Conservation (phyloP, 2,329 filamentous ascomycete species). For the Leptographium galeiforme region DNA sequence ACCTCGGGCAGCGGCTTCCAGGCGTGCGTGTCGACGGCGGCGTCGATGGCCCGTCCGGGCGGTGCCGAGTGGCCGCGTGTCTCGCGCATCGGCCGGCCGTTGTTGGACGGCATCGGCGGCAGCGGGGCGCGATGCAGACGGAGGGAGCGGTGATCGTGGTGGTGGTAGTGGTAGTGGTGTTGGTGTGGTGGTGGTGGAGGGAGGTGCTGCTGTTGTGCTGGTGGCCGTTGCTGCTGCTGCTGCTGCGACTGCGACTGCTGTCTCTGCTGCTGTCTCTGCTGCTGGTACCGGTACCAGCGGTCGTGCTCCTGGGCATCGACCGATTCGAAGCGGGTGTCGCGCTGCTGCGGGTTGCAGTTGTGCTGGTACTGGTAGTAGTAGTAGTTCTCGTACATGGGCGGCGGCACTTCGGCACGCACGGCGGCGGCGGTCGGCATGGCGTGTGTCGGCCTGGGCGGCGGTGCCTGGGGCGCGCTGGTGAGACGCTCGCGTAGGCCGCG, state of each 20-base stretch:
- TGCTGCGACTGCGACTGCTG: too few species aligned
- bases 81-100: constrained; percentile 15
- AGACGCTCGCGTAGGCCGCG: constrained; percentile 28
- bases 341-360: constrained; percentile 1
- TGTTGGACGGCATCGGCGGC: constrained; percentile 6
- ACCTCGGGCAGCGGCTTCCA: constrained; percentile 31
- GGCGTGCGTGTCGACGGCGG: constrained; percentile 3
- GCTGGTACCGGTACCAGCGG: neutral
- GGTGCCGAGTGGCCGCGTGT: constrained; percentile 34
- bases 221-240: neutral
- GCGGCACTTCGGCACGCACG: constrained; percentile 2
- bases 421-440: constrained; percentile 8
- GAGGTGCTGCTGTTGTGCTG: neutral
- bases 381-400: neutral
- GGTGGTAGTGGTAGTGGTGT: neutral
- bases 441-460: constrained; percentile 2
- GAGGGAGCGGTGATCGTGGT: neutral
- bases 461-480: constrained; percentile 17
- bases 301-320: constrained; percentile 10
- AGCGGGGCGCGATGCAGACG: neutral
- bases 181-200: neutral
- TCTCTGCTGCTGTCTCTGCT: neutral
- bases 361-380: constrained; percentile 11
- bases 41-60: constrained; percentile 14
- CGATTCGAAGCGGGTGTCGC: constrained; percentile 9